These are phyloP conservation scores for Nicotiana undulata DNA, from an alignment of 257 asterid genomes.

Conservation along the genomic window DNA sequence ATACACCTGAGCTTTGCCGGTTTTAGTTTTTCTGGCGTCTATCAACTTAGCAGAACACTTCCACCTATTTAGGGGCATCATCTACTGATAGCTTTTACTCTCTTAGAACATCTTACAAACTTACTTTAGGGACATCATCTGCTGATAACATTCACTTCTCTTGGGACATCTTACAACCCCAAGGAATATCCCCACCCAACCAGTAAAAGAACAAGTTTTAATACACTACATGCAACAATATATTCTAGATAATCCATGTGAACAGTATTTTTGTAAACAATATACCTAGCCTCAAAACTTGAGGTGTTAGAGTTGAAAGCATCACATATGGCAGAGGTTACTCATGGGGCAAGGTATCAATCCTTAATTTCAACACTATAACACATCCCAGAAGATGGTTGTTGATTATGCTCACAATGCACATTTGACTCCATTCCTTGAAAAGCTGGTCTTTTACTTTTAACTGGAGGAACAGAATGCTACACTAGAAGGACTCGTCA, in stretches of 20 bases:
- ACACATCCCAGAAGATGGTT: slow-evolving; percentile 57
- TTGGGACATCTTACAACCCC: not conserved
- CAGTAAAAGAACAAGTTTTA: not conserved
- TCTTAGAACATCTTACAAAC: not conserved
- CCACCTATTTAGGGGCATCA: not conserved
- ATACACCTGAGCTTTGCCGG: not conserved
- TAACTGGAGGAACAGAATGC: too few species aligned
- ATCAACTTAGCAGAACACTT: not conserved
- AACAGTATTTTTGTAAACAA: not conserved
- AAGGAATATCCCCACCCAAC: not conserved
- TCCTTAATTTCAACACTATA: slow-evolving; percentile 70
- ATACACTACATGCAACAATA: not conserved
- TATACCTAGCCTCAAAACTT: slow-evolving; percentile 77
- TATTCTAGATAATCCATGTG: not conserved
- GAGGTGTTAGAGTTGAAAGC: slow-evolving; percentile 54
- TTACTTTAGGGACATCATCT: not conserved
- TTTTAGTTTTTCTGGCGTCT: not conserved
- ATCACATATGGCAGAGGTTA: slow-evolving; percentile 56
- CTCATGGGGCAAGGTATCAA: slow-evolving; percentile 83
- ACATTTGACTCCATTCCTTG: slow-evolving; percentile 32
- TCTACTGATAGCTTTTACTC: not conserved
- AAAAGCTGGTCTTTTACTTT: too few species aligned
- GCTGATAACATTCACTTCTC: not conserved
- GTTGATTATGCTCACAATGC: slow-evolving; percentile 26
- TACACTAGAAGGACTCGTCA: too few species aligned